Conservation (phyloP, 306 rosid species). For the Chamaecrista fasciculata region DNA sequence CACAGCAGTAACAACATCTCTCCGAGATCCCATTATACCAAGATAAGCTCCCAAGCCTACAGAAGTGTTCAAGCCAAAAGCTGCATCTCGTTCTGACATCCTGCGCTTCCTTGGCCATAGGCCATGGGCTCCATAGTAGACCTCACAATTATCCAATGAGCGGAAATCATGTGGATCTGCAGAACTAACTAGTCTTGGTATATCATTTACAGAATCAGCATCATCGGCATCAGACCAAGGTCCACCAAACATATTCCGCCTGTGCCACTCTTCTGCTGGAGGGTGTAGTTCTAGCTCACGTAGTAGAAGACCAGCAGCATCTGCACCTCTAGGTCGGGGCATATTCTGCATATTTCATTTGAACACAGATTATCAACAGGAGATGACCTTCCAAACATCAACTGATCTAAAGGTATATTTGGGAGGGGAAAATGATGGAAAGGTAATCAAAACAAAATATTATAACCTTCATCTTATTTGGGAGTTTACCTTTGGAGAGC, state of each 20-base stretch:
- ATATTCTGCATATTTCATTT: conserved; percentile 53
- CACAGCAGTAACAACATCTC: conserved; percentile 92
- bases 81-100: conserved; percentile 99
- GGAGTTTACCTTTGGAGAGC: too few species aligned
- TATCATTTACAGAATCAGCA: conserved; percentile 51
- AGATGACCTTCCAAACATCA: neutral
- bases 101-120: conserved; percentile 99
- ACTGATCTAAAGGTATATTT: neutral
- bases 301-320: conserved; percentile 90
- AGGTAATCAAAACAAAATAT: too few species aligned
- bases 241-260: conserved; percentile 83
- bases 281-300: conserved; percentile 95
- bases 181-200: conserved; percentile 55
- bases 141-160: conserved; percentile 57
- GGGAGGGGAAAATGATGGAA: too few species aligned
- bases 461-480: too few species aligned
- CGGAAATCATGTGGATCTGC: conserved; percentile 57
- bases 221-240: conserved; percentile 80
- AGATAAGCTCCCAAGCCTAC: conserved; percentile 95
- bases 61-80: conserved; percentile 94
- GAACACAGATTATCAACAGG: too few species aligned
- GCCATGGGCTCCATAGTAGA: conserved; percentile 57
- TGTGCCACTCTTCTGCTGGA: conserved; percentile 98
- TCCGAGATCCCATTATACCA: conserved; percentile 99
- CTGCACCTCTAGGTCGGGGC: conserved; percentile 97